Evolutionary conservation across 2,329 filamentous ascomycete genomes (phyloP).

Genomic region (Aspergillus sp.): DNA sequence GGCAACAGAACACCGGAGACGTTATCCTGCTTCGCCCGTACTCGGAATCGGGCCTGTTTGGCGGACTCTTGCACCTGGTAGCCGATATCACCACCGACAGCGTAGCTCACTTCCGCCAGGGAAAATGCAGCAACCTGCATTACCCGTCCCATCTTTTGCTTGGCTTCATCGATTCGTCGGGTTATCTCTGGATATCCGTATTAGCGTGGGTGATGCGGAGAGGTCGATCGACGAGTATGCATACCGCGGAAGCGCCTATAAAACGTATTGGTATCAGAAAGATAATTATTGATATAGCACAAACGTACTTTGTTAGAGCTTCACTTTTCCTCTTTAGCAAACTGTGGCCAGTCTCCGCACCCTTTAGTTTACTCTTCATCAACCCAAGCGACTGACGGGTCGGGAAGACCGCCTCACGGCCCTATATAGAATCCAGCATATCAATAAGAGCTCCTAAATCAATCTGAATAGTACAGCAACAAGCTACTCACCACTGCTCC

Average conservation of each 20-base stretch:
- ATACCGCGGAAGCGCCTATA: conserved; percentile 83
- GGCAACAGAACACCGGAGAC: conserved; percentile 95
- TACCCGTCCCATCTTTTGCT: conserved; percentile 97
- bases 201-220: conserved; percentile 28
- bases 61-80: conserved; percentile 98
- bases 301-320: conserved; percentile 84
- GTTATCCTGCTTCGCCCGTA: conserved; percentile 96
- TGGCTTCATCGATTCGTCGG: conserved; percentile 94
- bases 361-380: conserved; percentile 99
- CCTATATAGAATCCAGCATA: conserved; percentile 53
- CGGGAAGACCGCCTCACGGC: conserved; percentile 94
- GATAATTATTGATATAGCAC: not conserved
- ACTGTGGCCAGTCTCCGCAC: conserved; percentile 85
- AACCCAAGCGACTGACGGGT: conserved; percentile 93
- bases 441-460: conserved; percentile 9
- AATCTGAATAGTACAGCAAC: not conserved
- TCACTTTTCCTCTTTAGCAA: conserved; percentile 97
- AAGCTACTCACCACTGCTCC: conserved; percentile 33
- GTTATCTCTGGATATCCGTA: conserved; percentile 71
- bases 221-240: conserved; percentile 21
- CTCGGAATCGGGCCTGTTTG: conserved; percentile 85
- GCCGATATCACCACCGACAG: conserved; percentile 89
- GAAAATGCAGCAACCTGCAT: conserved; percentile 99
- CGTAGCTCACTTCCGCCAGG: conserved; percentile 94
- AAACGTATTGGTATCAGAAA: conserved; percentile 20